Conservation (phyloP, 441 rosid species). For the Erodium texanum region DNA sequence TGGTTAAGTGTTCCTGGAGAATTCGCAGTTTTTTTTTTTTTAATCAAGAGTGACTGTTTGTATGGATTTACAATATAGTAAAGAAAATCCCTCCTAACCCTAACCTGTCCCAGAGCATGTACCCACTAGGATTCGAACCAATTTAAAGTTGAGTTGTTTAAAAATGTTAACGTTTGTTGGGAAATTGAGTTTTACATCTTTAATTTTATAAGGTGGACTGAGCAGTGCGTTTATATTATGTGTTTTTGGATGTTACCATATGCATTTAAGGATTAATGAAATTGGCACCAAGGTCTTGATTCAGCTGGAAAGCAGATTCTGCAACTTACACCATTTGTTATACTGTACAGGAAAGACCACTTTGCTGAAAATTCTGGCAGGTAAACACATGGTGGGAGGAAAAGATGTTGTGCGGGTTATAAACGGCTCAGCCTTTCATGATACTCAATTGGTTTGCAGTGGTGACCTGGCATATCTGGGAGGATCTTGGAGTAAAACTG, state of each 20-base stretch:
- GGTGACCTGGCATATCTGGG: slow-evolving; percentile 68
- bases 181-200: neutral
- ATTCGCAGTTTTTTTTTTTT: too few species aligned
- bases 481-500: slow-evolving; percentile 74
- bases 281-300: neutral
- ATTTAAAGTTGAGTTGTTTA: neutral
- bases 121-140: too few species aligned
- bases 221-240: neutral
- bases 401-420: slow-evolving; percentile 51
- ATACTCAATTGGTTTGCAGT: slow-evolving; percentile 52
- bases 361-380: slow-evolving; percentile 55
- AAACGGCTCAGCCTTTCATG: slow-evolving; percentile 59
- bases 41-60: too few species aligned
- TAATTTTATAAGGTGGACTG: neutral
- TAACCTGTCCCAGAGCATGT: too few species aligned
- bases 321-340: neutral
- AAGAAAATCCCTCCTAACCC: too few species aligned
- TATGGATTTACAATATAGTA: too few species aligned
- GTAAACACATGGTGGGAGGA: slow-evolving; percentile 73
- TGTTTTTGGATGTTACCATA: neutral
- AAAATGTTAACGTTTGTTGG: neutral
- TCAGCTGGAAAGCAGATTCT: neutral
- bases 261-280: neutral
- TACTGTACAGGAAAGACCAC: slow-evolving; percentile 53
- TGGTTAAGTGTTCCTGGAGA: neutral